Base-by-base conservation (phyloP, 176 grass and related monocot species). In the Eleusine coracana region DNA sequence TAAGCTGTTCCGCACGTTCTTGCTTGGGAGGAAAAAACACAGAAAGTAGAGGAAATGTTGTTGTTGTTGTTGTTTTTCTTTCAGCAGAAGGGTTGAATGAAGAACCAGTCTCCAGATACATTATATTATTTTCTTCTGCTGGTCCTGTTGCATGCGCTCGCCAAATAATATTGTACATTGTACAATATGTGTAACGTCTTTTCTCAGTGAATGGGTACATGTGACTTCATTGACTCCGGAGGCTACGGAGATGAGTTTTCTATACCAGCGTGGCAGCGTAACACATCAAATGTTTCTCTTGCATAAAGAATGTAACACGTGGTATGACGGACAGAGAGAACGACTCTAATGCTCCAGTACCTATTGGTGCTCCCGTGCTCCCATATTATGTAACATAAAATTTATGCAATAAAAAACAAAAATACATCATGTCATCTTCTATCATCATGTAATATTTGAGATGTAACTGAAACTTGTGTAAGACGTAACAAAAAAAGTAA, bases 151-250 rank as follows among this genome's bases (percentile, higher is more conserved):
- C 25, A 25, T 25, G 25, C 60, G 1, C 20, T 52, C 38, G 17
- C 29, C 65, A 51, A 39, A 68, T 14, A 16, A 54, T 27, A 12
- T 17, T 68, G 34, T 21, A 15, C 5, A 12, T 17, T 68, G 34
- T 21, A 15, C 5, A 17, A 61, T 61, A 4, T 27, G 27, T 12
- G 58, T 25, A 61, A 25, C 25, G 25, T 63, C 8, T 25, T 29
- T 29, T 63, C 25, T 63, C 60, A 12, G 1, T 62, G 59, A 11
- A 27, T 59, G 21, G 16, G 5, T 56, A 16, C 11, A 2, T 1
- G 39, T 76, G 20, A 18, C 64, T 85, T 85, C 87, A 20, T 85
- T 85, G 87, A 85, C 82, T 54, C 28, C 20, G 61, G 41, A 76
- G 14, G 71, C 56, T 25, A 56, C 15, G 6, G 52, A 69, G 34